phyloP scores from a whole-genome alignment of 108 stramenopile species.

The Cylindrotheca closterium region DNA sequence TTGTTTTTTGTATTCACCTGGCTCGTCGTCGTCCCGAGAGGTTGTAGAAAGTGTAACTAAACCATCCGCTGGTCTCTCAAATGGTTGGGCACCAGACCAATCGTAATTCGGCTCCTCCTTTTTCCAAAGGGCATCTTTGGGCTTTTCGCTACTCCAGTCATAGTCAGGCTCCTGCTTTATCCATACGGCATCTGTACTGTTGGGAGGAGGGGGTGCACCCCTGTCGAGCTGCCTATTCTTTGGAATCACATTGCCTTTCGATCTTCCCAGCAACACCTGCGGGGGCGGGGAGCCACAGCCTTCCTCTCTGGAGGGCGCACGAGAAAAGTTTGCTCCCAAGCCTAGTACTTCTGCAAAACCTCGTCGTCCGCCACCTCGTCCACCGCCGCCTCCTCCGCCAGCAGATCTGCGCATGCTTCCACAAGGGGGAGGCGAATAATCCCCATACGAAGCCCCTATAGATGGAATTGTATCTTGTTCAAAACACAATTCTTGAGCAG shows the following conservation, averaged over 20 bases:
- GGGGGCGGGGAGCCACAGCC: too few relatives aligned
- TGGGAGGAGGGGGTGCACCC: too few relatives aligned
- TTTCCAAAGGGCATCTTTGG: constrained; percentile 19
- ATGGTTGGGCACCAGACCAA: constrained; percentile 34
- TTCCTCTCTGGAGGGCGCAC: too few relatives aligned
- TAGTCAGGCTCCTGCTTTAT: constrained; percentile 4
- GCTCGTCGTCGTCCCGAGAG: constrained; percentile 18
- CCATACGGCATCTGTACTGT: background rate
- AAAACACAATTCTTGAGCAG: background rate
- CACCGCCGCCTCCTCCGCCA: background rate
- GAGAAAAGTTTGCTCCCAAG: too few relatives aligned
- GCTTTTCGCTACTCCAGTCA: constrained; percentile 19
- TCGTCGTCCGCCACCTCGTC: too few relatives aligned
- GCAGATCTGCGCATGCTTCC: background rate
- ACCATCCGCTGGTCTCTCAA: constrained; percentile 18
- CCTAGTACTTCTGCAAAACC: too few relatives aligned
- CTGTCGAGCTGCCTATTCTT: too few relatives aligned
- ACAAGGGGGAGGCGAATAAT: background rate
- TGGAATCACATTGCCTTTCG: too few relatives aligned
- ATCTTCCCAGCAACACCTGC: too few relatives aligned
- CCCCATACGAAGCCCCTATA: background rate
- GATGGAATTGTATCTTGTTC: background rate
- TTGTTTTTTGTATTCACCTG: background rate
- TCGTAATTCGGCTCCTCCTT: constrained; percentile 29
- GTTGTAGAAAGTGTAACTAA: constrained; percentile 11